phyloP scores from a whole-genome alignment of 805 yeast genomes.

The Teunomyces aglyptinius region DNA sequence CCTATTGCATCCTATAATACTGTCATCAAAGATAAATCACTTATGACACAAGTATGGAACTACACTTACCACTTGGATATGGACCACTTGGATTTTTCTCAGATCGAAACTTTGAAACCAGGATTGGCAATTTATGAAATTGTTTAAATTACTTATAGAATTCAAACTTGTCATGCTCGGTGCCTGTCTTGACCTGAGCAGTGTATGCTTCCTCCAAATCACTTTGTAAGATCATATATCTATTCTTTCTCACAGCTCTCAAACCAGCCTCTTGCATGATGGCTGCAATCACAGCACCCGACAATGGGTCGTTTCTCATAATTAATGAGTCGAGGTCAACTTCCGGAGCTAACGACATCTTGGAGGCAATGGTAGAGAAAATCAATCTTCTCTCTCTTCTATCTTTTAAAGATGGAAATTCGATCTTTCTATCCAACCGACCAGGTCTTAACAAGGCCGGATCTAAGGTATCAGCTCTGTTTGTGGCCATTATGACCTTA shows the following conservation, averaged over 20 bases:
- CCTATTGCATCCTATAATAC: conserved; percentile 38
- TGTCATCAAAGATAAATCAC: conserved; percentile 14
- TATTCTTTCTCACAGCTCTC: conserved; percentile 96
- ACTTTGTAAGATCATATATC: conserved; percentile 93
- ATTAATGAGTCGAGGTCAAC: conserved; percentile 93
- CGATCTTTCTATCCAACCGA: conserved; percentile 95
- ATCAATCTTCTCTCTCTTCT: conserved; percentile 97
- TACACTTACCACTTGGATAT: conserved; percentile 58
- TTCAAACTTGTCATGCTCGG: conserved; percentile 95
- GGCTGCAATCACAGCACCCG: conserved; percentile 98
- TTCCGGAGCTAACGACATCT: conserved; percentile 97
- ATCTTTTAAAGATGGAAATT: conserved; percentile 93
- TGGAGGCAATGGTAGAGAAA: conserved; percentile 92
- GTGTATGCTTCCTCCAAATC: conserved; percentile 98
- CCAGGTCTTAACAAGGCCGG: conserved; percentile 99
- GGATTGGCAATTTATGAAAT: conserved; percentile 61
- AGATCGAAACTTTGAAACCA: conserved; percentile 50
- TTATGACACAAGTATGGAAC: conserved; percentile 20
- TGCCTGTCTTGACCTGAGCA: conserved; percentile 91
- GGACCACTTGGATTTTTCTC: conserved; percentile 65
- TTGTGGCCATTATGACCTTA: conserved; percentile 98
- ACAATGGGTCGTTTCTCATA: conserved; percentile 91
- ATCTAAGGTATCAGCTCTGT: conserved; percentile 95
- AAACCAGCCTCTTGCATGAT: conserved; percentile 99
- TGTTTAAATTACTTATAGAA: conserved; percentile 68